A percentile compares a stretch with the other conserved stretches of the same genome.
phyloP scores from a whole-genome alignment of 495 filamentous ascomycete genomes.

The Penicillium pancosmium region DNA sequence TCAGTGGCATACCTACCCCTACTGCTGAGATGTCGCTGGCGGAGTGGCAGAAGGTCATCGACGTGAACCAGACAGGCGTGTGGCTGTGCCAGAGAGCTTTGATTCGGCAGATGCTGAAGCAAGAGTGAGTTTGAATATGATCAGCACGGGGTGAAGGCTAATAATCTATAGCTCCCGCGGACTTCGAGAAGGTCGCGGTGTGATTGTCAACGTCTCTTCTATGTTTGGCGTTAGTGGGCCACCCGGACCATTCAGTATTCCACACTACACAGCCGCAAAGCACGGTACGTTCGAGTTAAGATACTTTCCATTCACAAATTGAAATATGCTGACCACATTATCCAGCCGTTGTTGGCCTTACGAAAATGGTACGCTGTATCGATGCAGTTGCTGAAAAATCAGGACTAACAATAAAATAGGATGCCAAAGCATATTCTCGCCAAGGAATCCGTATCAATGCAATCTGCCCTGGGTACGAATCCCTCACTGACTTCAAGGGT shows the following conservation, averaged over 20 bases:
- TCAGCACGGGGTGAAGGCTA: background rate
- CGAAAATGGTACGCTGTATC: slow-evolving; percentile 31
- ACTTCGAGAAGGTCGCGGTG: slow-evolving; percentile 26
- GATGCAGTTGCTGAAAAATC: background rate
- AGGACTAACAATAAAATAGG: slow-evolving; percentile 24
- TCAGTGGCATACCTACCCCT: slow-evolving; percentile 18
- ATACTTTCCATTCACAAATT: background rate
- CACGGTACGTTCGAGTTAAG: slow-evolving; percentile 33
- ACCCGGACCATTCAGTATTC: slow-evolving; percentile 24
- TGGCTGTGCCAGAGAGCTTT: slow-evolving; percentile 50
- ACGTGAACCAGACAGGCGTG: slow-evolving; percentile 51
- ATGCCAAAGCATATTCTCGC: slow-evolving; percentile 46
- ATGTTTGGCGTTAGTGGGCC: slow-evolving; percentile 30
- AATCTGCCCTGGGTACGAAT: slow-evolving; percentile 45
- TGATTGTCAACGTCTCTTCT: slow-evolving; percentile 36
- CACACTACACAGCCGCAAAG: slow-evolving; percentile 45
- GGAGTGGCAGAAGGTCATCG: slow-evolving; percentile 46
- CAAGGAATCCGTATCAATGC: slow-evolving; percentile 54
- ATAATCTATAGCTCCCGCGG: slow-evolving; percentile 18
- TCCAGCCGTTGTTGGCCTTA: slow-evolving; percentile 41
- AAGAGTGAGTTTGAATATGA: slow-evolving; percentile 33
- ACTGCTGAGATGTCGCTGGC: slow-evolving; percentile 36
- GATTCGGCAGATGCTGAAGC: slow-evolving; percentile 52
- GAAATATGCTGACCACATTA: background rate
- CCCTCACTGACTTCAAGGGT: no score